Conservation (phyloP, 352 stramenopile species). For the Phytopythium litorale region DNA sequence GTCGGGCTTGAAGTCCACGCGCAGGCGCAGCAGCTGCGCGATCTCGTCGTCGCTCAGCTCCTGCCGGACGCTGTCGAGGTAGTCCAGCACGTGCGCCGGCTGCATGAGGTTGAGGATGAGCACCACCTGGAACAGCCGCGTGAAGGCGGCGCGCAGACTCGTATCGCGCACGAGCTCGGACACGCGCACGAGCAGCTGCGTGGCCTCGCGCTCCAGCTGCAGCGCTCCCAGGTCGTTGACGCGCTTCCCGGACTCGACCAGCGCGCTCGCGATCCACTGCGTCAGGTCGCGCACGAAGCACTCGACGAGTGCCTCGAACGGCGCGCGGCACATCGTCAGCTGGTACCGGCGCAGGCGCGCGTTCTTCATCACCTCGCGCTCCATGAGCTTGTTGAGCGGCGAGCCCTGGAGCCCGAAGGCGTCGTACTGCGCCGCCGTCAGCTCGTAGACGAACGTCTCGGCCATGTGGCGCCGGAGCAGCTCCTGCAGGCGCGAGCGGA, state of each 20-base stretch:
- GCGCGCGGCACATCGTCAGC: conserved; percentile 38
- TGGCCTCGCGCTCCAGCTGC: conserved; percentile 74
- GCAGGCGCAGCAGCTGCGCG: conserved; percentile 52
- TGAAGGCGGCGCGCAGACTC: conserved; percentile 65
- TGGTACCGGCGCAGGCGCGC: conserved; percentile 60
- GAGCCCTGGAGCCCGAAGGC: conserved; percentile 54
- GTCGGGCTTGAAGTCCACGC: conserved; percentile 62
- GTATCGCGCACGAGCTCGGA: conserved; percentile 44
- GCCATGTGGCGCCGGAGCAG: conserved; percentile 42
- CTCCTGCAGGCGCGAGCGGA: conserved; percentile 39
- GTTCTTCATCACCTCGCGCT: conserved; percentile 71
- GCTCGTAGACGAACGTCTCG: conserved; percentile 56
- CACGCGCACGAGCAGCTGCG: conserved; percentile 51
- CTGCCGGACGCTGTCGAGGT: conserved; percentile 41
- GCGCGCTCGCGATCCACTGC: conserved; percentile 44
- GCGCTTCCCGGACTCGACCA: conserved; percentile 48
- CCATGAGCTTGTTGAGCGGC: conserved; percentile 56
- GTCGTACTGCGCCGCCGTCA: conserved; percentile 67
- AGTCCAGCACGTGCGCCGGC: conserved; percentile 66
- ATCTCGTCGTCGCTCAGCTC: conserved; percentile 51
- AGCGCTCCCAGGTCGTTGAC: conserved; percentile 81
- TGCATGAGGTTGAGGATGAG: conserved; percentile 82
- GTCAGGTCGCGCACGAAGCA: conserved; percentile 56
- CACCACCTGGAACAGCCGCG: conserved; percentile 70
- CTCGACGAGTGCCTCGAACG: conserved; percentile 71